Percentiles rank a stretch among this genome's conserved stretches.
These are phyloP conservation scores for Pharus latifolius DNA, from an alignment of 176 grass and related monocot species.

Conservation along the genomic window DNA sequence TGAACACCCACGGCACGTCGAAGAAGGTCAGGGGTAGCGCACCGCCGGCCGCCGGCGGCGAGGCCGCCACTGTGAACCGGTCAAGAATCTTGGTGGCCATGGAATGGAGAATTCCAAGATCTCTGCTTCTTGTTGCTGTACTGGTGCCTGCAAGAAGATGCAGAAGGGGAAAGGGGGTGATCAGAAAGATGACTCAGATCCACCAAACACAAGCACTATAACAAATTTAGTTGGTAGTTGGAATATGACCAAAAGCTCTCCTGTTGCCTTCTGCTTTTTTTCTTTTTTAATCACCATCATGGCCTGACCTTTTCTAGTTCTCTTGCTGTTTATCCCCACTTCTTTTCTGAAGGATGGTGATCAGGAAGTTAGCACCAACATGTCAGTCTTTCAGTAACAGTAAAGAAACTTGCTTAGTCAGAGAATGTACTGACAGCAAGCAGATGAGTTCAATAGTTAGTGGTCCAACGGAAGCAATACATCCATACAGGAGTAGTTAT, in stretches of 20 bases:
- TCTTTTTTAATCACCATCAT: neutral
- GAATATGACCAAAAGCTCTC: neutral
- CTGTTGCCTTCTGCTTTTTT: neutral
- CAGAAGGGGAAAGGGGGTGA: neutral
- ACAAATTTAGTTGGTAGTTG: neutral
- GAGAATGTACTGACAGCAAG: neutral
- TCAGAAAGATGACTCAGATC: conserved; percentile 23
- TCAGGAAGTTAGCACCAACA: neutral
- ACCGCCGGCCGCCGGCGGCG: conserved; percentile 15
- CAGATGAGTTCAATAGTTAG: no score
- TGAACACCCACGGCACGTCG: conserved; percentile 88
- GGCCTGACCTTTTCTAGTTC: neutral
- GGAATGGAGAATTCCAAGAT: neutral
- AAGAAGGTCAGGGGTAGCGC: conserved; percentile 80
- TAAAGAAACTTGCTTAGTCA: neutral
- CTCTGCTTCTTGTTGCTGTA: neutral
- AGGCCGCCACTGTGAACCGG: conserved; percentile 18
- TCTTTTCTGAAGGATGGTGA: neutral
- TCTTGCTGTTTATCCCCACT: neutral
- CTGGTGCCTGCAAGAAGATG: neutral
- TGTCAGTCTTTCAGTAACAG: neutral
- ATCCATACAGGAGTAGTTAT: neutral
- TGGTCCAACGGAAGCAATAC: no score
- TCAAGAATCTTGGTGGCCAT: conserved; percentile 42
- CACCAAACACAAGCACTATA: conserved; percentile 28